Evolutionary conservation across 2,329 filamentous ascomycete species (phyloP).

Genomic region (Didymella arachidicola): DNA sequence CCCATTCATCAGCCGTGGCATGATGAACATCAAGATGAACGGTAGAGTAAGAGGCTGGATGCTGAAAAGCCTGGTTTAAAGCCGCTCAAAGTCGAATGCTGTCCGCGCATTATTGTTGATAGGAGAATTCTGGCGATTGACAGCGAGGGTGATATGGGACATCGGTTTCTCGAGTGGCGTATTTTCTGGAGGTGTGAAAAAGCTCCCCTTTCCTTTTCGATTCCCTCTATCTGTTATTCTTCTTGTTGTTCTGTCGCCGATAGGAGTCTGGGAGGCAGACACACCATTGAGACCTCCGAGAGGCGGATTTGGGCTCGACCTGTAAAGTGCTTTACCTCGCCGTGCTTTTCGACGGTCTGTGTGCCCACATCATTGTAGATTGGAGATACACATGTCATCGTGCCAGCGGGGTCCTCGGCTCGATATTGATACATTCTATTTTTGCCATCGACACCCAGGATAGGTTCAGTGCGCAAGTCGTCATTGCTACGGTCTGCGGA

Average conservation of each 20-base stretch:
- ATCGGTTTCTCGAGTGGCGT: no score
- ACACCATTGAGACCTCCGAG: background rate
- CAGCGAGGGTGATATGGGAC: no score
- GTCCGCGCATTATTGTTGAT: background rate
- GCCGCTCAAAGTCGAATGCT: background rate
- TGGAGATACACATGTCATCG: no score
- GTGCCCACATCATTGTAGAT: background rate
- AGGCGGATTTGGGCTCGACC: background rate
- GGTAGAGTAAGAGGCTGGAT: background rate
- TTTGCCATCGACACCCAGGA: background rate
- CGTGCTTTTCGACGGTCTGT: background rate
- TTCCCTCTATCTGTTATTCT: no score
- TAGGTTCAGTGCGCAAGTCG: background rate
- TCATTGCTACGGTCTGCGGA: background rate
- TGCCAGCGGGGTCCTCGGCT: no score
- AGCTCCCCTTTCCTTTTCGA: background rate
- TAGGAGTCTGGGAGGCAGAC: background rate
- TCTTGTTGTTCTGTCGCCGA: no score
- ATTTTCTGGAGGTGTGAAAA: background rate
- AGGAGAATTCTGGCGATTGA: no score
- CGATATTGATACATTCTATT: background rate
- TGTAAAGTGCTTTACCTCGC: background rate
- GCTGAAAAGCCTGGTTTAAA: background rate
- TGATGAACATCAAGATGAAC: constrained; percentile 18
- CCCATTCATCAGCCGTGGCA: background rate